Evolutionary conservation across 805 yeast species (phyloP).

Genomic region (Saturnispora dispora): DNA sequence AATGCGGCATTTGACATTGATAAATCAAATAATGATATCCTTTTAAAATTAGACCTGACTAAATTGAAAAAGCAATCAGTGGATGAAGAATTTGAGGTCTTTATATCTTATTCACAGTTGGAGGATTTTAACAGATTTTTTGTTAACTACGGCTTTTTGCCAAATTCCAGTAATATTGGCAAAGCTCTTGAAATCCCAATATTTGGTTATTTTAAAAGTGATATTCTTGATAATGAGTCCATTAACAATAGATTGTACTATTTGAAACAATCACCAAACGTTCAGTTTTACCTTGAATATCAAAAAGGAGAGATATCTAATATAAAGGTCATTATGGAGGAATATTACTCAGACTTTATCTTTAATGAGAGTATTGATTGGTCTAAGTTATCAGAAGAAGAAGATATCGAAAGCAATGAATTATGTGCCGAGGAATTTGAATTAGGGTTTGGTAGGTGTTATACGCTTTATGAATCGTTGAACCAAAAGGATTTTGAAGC

Average conservation of each 20-base stretch:
- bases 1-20: slow-evolving; percentile 60
- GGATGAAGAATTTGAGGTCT: slow-evolving; percentile 27
- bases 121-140: slow-evolving; percentile 35
- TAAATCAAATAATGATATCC: slow-evolving; percentile 32
- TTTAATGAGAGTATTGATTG: slow-evolving; percentile 21
- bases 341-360: slow-evolving; percentile 28
- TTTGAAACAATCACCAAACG: slow-evolving; percentile 30
- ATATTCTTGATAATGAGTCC: not conserved
- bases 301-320: slow-evolving; percentile 13
- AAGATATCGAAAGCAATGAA: slow-evolving; percentile 1
- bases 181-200: slow-evolving; percentile 30
- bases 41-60: slow-evolving; percentile 28
- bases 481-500: slow-evolving; percentile 12
- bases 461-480: slow-evolving; percentile 11
- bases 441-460: slow-evolving; percentile 10
- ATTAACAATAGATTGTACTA: slow-evolving; percentile 23
- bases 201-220: slow-evolving; percentile 22
- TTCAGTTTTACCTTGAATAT: slow-evolving; percentile 30
- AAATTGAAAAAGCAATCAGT: not conserved
- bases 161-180: slow-evolving; percentile 18
- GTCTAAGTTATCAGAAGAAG: slow-evolving; percentile 16
- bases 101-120: slow-evolving; percentile 35
- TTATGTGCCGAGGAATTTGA: slow-evolving; percentile 3
- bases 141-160: slow-evolving; percentile 40
- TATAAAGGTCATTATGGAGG: slow-evolving; percentile 23